Evolutionary conservation across 129 eudicot species (phyloP).

Genomic region (Lactuca sativa): DNA sequence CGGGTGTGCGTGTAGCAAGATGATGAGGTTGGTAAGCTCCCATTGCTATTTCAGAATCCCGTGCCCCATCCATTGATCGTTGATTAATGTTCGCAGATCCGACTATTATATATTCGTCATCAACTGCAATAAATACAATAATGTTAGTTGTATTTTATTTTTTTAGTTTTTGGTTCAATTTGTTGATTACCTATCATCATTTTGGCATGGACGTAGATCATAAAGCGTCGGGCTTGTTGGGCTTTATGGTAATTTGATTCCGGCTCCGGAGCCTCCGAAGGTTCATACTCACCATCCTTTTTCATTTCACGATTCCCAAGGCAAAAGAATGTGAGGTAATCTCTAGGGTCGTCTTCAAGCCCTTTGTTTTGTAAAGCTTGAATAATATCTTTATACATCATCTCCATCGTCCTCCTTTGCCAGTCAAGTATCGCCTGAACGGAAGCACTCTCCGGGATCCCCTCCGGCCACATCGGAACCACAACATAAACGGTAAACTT

Average conservation of each 20-base stretch:
- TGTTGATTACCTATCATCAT: slow-evolving; percentile 72
- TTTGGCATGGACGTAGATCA: slow-evolving; percentile 87
- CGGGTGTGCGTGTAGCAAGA: slow-evolving; percentile 48
- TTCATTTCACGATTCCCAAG: slow-evolving; percentile 82
- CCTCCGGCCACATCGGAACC: slow-evolving; percentile 96
- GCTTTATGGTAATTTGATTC: slow-evolving; percentile 62
- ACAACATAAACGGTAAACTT: slow-evolving; percentile 79
- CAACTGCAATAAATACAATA: slow-evolving; percentile 43
- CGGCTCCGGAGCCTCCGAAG: slow-evolving; percentile 58
- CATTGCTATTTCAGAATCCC: slow-evolving; percentile 84
- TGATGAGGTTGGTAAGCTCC: slow-evolving; percentile 84
- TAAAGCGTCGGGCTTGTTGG: slow-evolving; percentile 72
- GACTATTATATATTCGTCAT: slow-evolving; percentile 75
- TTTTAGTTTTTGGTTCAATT: too few species aligned
- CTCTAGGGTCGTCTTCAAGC: slow-evolving; percentile 64
- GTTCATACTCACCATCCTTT: slow-evolving; percentile 74
- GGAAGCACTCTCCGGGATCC: slow-evolving; percentile 80
- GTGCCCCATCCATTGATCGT: slow-evolving; percentile 83
- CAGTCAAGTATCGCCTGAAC: slow-evolving; percentile 89
- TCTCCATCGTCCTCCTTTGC: slow-evolving; percentile 88
- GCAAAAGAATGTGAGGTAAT: slow-evolving; percentile 80
- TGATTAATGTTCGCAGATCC: slow-evolving; percentile 94
- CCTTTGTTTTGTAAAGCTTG: slow-evolving; percentile 56
- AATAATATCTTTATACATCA: slow-evolving; percentile 77
- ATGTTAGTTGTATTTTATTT: too few species aligned